These are phyloP conservation scores for Tolypocladium tundrense DNA, from an alignment of 2,329 filamentous ascomycete species.

Conservation along the genomic window DNA sequence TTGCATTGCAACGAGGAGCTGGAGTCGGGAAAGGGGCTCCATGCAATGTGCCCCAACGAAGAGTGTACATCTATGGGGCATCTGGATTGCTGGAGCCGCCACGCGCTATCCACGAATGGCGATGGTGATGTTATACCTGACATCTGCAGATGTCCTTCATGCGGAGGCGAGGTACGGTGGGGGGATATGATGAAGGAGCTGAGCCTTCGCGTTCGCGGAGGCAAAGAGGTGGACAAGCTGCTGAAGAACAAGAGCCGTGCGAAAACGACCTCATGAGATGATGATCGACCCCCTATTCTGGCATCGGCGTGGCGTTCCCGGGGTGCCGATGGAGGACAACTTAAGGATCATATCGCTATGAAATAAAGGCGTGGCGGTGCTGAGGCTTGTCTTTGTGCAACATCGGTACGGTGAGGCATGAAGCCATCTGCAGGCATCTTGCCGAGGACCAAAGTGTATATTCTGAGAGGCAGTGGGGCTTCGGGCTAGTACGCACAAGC, in stretches of 20 bases:
- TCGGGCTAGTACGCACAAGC: background rate
- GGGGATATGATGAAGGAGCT: constrained; percentile 72
- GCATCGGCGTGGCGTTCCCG: background rate
- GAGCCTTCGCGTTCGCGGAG: constrained; percentile 60
- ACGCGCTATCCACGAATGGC: constrained; percentile 31
- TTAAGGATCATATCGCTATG: background rate
- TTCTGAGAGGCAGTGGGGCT: background rate
- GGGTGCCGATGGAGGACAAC: too few species aligned
- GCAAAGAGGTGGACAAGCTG: constrained; percentile 59
- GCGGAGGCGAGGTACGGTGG: constrained; percentile 56
- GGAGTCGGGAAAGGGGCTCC: constrained; percentile 36
- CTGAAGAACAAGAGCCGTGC: constrained; percentile 40
- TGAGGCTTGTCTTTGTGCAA: background rate
- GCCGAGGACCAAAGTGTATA: background rate
- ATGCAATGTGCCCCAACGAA: constrained; percentile 44
- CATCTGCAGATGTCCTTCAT: constrained; percentile 61
- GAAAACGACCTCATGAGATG: constrained; percentile 9
- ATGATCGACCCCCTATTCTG: background rate
- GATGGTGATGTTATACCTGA: constrained; percentile 51
- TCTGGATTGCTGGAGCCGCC: constrained; percentile 46
- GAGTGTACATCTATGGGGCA: constrained; percentile 49
- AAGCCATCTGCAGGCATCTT: background rate
- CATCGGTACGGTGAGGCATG: background rate
- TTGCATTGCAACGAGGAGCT: constrained; percentile 39
- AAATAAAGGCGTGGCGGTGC: background rate